Percentiles rank a stretch among this genome's conserved stretches.
Conservation (phyloP, 768 basidiomycete genomes). For the Kondoa malvinella region DNA sequence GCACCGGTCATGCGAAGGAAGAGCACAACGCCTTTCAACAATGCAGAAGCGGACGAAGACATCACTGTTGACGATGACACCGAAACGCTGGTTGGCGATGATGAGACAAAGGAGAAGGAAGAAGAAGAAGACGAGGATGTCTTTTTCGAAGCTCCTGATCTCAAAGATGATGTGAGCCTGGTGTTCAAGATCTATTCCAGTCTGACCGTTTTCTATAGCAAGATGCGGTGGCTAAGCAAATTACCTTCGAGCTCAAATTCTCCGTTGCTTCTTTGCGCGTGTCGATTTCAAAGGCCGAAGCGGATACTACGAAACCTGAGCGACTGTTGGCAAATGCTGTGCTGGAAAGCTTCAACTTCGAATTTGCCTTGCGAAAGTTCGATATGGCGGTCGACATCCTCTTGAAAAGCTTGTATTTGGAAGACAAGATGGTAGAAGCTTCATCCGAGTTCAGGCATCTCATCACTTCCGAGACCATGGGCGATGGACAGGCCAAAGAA, state of each 20-base stretch:
- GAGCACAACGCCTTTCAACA: neutral
- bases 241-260: slow-evolving; percentile 69
- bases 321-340: slow-evolving; percentile 58
- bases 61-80: slow-evolving; percentile 30
- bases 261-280: slow-evolving; percentile 66
- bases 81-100: slow-evolving; percentile 40
- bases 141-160: slow-evolving; percentile 26
- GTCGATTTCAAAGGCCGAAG: slow-evolving; percentile 52
- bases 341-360: slow-evolving; percentile 59
- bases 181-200: no score
- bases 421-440: slow-evolving; percentile 45
- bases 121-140: slow-evolving; percentile 36
- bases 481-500: slow-evolving; percentile 19
- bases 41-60: slow-evolving; percentile 32
- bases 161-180: slow-evolving; percentile 23
- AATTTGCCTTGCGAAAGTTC: slow-evolving; percentile 57
- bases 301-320: slow-evolving; percentile 43
- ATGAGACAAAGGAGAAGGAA: slow-evolving; percentile 29
- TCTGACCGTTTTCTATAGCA: slow-evolving; percentile 26
- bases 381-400: slow-evolving; percentile 73
- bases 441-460: slow-evolving; percentile 28
- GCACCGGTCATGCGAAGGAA: slow-evolving; percentile 21
- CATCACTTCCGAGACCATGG: slow-evolving; percentile 24
- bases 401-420: slow-evolving; percentile 61
- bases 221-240: slow-evolving; percentile 38